A percentile compares a stretch with the other conserved stretches of the same genome.
Evolutionary conservation across 495 filamentous ascomycete genomes (phyloP).

Genomic region (Lindgomyces ingoldianus): DNA sequence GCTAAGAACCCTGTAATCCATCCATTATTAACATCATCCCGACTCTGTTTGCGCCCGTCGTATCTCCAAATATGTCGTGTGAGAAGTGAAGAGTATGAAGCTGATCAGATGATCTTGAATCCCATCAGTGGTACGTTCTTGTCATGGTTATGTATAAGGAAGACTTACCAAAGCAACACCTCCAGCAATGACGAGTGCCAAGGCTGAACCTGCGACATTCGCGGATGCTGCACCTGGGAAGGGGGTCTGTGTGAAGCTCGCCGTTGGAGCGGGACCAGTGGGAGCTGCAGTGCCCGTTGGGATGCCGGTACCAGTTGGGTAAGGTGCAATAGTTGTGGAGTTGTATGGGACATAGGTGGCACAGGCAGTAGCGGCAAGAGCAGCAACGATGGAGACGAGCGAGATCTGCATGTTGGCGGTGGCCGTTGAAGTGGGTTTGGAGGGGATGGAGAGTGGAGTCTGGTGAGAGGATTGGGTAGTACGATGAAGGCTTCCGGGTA

Average conservation of each 20-base stretch:
- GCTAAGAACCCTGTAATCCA: neutral
- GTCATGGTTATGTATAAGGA: too few relatives aligned
- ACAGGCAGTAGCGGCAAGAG: constrained; percentile 13
- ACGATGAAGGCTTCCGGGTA: too few relatives aligned
- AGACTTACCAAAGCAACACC: constrained; percentile 30
- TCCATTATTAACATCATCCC: neutral
- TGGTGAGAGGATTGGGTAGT: constrained; percentile 1
- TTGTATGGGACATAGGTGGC: constrained; percentile 6
- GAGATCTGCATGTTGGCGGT: constrained; percentile 31
- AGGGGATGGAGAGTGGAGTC: neutral
- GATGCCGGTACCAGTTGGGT: constrained; percentile 37
- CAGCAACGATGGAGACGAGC: constrained; percentile 23
- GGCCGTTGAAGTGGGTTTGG: neutral
- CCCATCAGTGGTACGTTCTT: too few relatives aligned
- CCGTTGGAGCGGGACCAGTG: constrained; percentile 33
- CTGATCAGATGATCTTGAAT: too few relatives aligned
- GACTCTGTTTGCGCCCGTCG: too few relatives aligned
- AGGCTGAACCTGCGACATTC: constrained; percentile 16
- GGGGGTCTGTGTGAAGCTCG: constrained; percentile 41
- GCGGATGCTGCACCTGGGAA: constrained; percentile 21
- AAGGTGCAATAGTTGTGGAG: constrained; percentile 2
- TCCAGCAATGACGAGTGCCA: constrained; percentile 17
- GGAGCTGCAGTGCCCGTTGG: constrained; percentile 31
- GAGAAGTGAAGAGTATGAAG: constrained; percentile 1
- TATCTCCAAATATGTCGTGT: too few relatives aligned